Conservation (phyloP, 2,329 filamentous ascomycete species). For the Claviceps sp. region DNA sequence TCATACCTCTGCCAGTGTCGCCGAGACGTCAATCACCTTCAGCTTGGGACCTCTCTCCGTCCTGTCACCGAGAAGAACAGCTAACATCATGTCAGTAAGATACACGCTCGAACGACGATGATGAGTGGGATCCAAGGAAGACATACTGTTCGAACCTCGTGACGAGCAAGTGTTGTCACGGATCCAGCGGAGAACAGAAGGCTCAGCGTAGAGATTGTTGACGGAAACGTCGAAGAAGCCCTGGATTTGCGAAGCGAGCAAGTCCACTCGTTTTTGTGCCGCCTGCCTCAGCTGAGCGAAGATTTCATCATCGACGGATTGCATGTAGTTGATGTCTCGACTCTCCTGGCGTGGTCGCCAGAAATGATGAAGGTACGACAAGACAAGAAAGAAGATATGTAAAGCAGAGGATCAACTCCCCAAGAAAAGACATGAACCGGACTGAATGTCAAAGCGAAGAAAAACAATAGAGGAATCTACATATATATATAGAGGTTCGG, state of each 20-base stretch:
- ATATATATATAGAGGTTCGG: too few relatives aligned
- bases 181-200: conserved; percentile 84
- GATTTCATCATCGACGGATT: too few relatives aligned
- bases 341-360: too few relatives aligned
- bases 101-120: not conserved
- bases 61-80: conserved; percentile 53
- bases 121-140: not conserved
- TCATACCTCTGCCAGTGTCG: conserved; percentile 54
- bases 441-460: too few relatives aligned
- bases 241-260: conserved; percentile 87
- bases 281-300: too few relatives aligned
- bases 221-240: conserved; percentile 82
- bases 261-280: conserved; percentile 43
- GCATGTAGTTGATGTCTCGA: too few relatives aligned
- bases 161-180: conserved; percentile 76
- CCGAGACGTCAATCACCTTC: conserved; percentile 83
- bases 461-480: too few relatives aligned
- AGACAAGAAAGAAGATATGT: too few relatives aligned
- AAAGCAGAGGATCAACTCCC: too few relatives aligned
- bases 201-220: conserved; percentile 82
- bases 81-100: conserved; percentile 15
- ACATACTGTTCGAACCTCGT: conserved; percentile 53
- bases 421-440: too few relatives aligned
- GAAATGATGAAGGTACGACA: too few relatives aligned
- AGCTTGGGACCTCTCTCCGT: conserved; percentile 65